Base-by-base conservation (phyloP, 345 rosid species). In the Arabis hirsuta region DNA sequence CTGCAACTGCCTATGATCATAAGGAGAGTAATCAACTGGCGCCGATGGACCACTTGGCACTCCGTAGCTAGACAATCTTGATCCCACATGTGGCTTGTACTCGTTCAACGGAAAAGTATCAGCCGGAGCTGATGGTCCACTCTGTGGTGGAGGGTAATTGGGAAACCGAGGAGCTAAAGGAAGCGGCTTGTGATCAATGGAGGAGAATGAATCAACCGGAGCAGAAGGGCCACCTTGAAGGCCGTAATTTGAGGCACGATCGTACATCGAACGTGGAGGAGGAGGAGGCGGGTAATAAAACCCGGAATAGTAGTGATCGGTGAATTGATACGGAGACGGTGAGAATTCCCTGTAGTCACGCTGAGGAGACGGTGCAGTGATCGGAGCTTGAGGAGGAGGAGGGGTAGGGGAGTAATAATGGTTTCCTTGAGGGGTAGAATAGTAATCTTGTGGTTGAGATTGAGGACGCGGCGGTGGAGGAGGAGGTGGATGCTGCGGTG, bases 121-220 rank as follows among this genome's bases (percentile, higher is more conserved):
- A 38, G 74, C 83, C 0, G 89, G 89, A 48, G 89, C 89, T 14
- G 89, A 83, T 16, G 89, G 87, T 1, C 78, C 83, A 63, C 52
- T 56, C 1, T 78, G 71, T 9, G 61, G 67, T 32, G 80, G 77
- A 52, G 41, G 45, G 50, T 77, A 77, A 14, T 24, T 71, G 12
- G 80, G 5, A 43, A 65, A 77, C 62, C 76, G 63, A 63, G 72
- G 76, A 57, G 72, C 67, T 48, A 65, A 27, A 63, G 71, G 72
- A 64, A 45, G 75, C 3, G 71, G 80, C 76, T 81, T 72, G 55
- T 78, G 82, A 68, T 81, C 85, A 32, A 67, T 8, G 6, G 69
- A 80, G 4, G 78, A 51, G 60, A 50, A 74, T 8, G 82, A 51
- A 72, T 84, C 96, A 1, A 77, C 81, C 0, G 91, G 88, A 2